Conservation (phyloP, 1,284 basidiomycete species). For the Microbotryum silenes-acaulis region DNA sequence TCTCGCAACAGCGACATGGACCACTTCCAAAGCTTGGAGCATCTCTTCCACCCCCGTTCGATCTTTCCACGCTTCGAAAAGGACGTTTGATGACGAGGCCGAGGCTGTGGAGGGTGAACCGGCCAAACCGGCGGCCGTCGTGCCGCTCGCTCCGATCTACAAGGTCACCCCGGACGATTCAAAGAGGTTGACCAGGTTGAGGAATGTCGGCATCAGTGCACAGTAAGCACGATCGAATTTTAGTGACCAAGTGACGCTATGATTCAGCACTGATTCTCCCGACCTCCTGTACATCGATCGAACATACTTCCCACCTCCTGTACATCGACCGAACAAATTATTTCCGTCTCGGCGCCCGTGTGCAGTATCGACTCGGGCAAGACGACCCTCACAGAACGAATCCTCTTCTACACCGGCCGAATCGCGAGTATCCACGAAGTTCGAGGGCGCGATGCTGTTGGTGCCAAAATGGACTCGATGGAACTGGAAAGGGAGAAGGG, state of each 20-base stretch:
- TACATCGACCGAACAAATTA: neutral
- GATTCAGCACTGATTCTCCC: neutral
- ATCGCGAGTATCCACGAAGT: slow-evolving; percentile 98
- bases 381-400: slow-evolving; percentile 96
- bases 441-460: slow-evolving; percentile 84
- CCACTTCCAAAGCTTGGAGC: no score
- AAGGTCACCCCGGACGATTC: slow-evolving; percentile 33
- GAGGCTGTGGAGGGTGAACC: slow-evolving; percentile 9
- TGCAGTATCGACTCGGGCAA: slow-evolving; percentile 72
- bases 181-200: slow-evolving; percentile 38
- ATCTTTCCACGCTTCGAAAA: slow-evolving; percentile 5
- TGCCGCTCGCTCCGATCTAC: slow-evolving; percentile 23
- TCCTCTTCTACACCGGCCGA: slow-evolving; percentile 92
- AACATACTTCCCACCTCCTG: no score
- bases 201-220: slow-evolving; percentile 46
- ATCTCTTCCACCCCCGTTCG: neutral
- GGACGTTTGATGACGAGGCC: neutral
- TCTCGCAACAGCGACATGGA: neutral
- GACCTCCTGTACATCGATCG: neutral
- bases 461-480: slow-evolving; percentile 99
- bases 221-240: slow-evolving; percentile 38
- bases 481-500: slow-evolving; percentile 98
- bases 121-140: slow-evolving; percentile 15
- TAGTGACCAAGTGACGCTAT: neutral
- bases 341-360: neutral